Evolutionary conservation across 1,284 basidiomycete genomes (phyloP), one percentile per base, ranked within the genome.

Genomic region (Irpex sp.): DNA sequence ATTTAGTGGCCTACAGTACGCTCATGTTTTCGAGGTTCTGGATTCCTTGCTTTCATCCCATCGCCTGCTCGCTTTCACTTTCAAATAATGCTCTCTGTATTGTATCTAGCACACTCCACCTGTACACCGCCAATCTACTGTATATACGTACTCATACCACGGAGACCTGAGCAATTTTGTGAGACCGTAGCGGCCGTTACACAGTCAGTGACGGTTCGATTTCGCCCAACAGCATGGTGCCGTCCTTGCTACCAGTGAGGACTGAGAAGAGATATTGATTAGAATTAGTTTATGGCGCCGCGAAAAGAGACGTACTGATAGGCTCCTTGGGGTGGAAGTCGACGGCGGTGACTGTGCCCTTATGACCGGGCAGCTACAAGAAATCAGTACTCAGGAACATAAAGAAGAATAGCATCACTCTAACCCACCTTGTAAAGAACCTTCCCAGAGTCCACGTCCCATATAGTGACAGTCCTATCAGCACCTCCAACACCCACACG

Each of bases 251-350:
- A 45, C 84, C 88, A 1, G 93, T 94, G 58, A 96, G 79, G 65
- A 94, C 89, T 91, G 59, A 23, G 59, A 6, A 51, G 62, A 45
- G 37, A 58, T 12, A 51, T 63, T 33, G 28, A 48, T 19, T 8
- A 63, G 23, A 23, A 23, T 23, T 23, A 23, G 4, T 23, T 23
- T 4, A 23, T 23, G 23, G 23, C 4, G 23, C 4, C 23, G 4
- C 23, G 23, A 4, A 23, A 14, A 51, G 21, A 56, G n/a, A 78
- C 86, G 66, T 73, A 90, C 92, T 85, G 73, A 97, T 95, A 16
- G 94, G 95, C 71, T 97, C 95, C 72, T 88, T 92, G 16, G 92
- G 91, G 71, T 95, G 93, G 78, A 94, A 94, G 70, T 94, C 94
- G 0, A 94, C 93, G 14, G 88, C 79, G 0, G 91, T 94, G 7